Conservation (phyloP, 768 basidiomycete genomes). For the Tricholoma furcatifolium region DNA sequence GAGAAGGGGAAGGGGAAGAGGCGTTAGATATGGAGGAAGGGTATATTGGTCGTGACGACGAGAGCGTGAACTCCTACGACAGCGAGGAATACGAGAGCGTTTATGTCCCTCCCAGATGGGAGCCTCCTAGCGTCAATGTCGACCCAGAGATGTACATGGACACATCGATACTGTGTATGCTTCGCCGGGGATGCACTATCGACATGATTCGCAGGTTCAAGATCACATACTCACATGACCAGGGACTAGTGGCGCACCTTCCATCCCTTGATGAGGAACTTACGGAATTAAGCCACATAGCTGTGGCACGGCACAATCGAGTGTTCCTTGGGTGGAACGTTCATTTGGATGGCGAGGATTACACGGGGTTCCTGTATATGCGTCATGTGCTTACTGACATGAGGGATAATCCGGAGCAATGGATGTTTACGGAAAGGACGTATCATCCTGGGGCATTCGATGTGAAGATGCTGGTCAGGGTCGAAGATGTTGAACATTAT, state of each 20-base stretch:
- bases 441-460: conserved; percentile 28
- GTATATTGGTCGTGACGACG: conserved; percentile 16
- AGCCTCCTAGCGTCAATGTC: conserved; percentile 47
- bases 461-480: conserved; percentile 29
- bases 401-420: conserved; percentile 28
- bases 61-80: conserved; percentile 13
- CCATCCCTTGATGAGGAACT: conserved; percentile 33
- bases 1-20: conserved; percentile 29
- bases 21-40: conserved; percentile 25
- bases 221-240: conserved; percentile 53
- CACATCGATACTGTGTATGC: conserved; percentile 30
- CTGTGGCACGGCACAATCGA: conserved; percentile 32
- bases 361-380: conserved; percentile 44
- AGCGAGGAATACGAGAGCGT: conserved; percentile 17
- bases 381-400: conserved; percentile 36
- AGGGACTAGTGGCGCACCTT: conserved; percentile 50
- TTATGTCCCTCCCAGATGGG: conserved; percentile 53
- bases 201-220: conserved; percentile 57
- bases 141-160: conserved; percentile 10
- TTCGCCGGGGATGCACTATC: conserved; percentile 58
- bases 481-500: conserved; percentile 30
- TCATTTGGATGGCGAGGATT: conserved; percentile 43
- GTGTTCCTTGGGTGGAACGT: conserved; percentile 75
- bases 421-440: conserved; percentile 27
- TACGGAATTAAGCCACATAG: conserved; percentile 21